Percentiles rank a stretch among this genome's conserved stretches.
Evolutionary conservation across 2,329 filamentous ascomycete species (phyloP).

Genomic region (Amauroascus verrucosus): DNA sequence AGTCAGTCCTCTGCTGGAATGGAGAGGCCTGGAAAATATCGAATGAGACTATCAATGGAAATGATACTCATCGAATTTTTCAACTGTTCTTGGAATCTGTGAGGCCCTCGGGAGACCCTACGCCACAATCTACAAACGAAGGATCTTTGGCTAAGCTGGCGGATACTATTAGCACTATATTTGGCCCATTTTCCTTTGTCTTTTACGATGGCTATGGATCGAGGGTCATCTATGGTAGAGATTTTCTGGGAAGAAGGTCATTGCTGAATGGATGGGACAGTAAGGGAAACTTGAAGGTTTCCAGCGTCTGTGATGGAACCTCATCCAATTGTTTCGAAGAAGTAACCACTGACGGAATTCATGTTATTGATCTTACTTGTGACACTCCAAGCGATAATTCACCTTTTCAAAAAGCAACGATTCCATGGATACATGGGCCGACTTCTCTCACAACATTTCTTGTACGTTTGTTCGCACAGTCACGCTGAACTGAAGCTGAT

Average conservation of each 20-base stretch:
- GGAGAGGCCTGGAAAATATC: conserved; percentile 82
- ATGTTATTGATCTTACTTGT: conserved; percentile 50
- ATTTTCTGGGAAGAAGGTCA: conserved; percentile 78
- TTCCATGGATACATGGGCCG: conserved; percentile 17
- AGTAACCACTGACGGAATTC: conserved; percentile 74
- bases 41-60: conserved; percentile 50
- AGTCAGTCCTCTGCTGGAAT: conserved; percentile 84
- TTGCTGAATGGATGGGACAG: conserved; percentile 49
- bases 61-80: conserved; percentile 68
- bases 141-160: conserved; percentile 24
- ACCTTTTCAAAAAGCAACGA: conserved; percentile 4
- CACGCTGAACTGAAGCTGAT: not conserved
- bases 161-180: conserved; percentile 49
- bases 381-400: not conserved
- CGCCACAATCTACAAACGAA: conserved; percentile 15
- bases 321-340: conserved; percentile 54
- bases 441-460: conserved; percentile 13
- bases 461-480: conserved; percentile 21
- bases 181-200: conserved; percentile 83
- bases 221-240: conserved; percentile 70
- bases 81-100: conserved; percentile 44
- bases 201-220: conserved; percentile 58
- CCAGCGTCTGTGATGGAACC: conserved; percentile 56
- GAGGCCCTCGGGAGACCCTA: conserved; percentile 10
- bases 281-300: conserved; percentile 50